Base-by-base conservation (phyloP, 805 yeast species). In the Osmozyma mogii region DNA sequence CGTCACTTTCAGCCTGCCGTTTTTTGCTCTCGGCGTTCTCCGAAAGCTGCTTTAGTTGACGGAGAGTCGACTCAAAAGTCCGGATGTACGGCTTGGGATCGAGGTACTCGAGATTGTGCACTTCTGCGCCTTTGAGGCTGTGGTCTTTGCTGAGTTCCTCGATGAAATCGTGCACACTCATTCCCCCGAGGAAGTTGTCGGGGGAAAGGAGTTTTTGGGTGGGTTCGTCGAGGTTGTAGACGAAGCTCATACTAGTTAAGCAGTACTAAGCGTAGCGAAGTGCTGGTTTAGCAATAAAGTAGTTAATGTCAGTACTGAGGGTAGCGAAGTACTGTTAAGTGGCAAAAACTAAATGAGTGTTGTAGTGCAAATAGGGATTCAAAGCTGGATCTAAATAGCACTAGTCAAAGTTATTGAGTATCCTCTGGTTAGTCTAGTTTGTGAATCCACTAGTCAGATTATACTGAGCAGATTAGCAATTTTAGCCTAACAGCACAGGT, bases 61-160 rank as follows among this genome's bases (percentile, higher is more conserved):
- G 67, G 25, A 87, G 60, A 3, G 92, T 84, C 1, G 88, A 75
- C 50, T 89, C 96, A 52, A 92, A 88, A 0, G 95, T 84, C 42
- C 96, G 72, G 27, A 89, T 89, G 50, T 84, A 92, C 2, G 97
- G 97, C 47, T 84, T 85, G 1, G 97, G 96, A 47, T 92, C 96
- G 31, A 85, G 55, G 46, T 68, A 68, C 29, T 71, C 74, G 18
- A 70, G 49, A 24, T 69, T 61, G 34, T 70, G 67, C 17, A 66
- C 72, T 37, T 68, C 72, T 6, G 69, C 67, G 9, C 65, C 70
- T 35, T 67, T 65, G 17, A 62, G 43, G 10, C 71, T 62, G 40
- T 80, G 83, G 45, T 78, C 81, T 46, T 75, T 75, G 37, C 88
- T 73, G 40, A 88, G 60, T 45, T 75, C 80, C 49, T 87, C 92